These are phyloP conservation scores for Rhexocercosporidium sp. DNA, from an alignment of 2,329 filamentous ascomycete species.

Conservation along the genomic window DNA sequence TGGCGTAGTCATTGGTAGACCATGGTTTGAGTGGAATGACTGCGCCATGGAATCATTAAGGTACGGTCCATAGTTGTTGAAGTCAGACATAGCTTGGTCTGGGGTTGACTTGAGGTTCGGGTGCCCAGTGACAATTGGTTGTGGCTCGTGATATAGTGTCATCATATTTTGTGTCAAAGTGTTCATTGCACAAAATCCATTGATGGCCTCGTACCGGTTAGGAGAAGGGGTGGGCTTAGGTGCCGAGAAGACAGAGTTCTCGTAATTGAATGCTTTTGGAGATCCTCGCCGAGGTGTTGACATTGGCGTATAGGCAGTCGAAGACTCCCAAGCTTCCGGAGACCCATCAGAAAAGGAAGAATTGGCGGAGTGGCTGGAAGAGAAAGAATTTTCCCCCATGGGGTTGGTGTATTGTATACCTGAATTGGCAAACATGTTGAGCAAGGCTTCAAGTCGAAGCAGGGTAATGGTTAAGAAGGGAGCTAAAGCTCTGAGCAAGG, in stretches of 20 bases:
- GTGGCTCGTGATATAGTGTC: conserved; percentile 19
- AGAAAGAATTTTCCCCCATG: conserved; percentile 18
- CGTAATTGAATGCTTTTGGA: conserved; percentile 23
- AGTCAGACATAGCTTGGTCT: conserved; percentile 4
- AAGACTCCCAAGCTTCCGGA: conserved; percentile 17
- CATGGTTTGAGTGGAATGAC: conserved; percentile 17
- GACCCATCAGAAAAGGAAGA: conserved; percentile 23
- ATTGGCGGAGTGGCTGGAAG: conserved; percentile 11
- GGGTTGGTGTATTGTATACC: conserved; percentile 10
- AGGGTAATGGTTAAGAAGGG: background rate
- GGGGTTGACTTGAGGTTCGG: background rate
- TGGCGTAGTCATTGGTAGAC: conserved; percentile 25
- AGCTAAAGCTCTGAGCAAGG: background rate
- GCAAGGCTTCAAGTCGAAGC: background rate
- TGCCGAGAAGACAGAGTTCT: conserved; percentile 24
- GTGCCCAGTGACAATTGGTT: background rate
- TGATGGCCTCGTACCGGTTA: conserved; percentile 11
- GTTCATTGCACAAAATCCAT: conserved; percentile 26
- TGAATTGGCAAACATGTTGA: conserved; percentile 29
- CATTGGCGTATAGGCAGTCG: conserved; percentile 12
- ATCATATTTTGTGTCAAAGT: conserved; percentile 29
- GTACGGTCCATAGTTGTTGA: conserved; percentile 7
- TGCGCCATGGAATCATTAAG: conserved; percentile 7
- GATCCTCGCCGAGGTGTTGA: conserved; percentile 25
- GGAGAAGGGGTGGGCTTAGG: conserved; percentile 22